Base-by-base conservation (phyloP, 331 rosid genomes). In the Spiraea crenata region DNA sequence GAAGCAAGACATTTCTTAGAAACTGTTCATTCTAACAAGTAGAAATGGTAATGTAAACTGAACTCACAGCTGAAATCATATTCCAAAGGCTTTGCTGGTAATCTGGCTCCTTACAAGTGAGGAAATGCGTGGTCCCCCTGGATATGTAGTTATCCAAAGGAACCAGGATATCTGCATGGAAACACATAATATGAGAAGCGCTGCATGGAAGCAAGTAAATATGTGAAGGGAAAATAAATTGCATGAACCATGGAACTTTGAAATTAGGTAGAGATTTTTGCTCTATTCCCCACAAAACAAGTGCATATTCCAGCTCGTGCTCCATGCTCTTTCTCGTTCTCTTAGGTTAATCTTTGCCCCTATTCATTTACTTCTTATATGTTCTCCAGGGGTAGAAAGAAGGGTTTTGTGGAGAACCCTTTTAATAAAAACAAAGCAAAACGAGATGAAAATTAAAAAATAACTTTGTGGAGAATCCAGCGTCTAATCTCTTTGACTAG, bases 61-160 rank as follows among this genome's bases (percentile, higher is more conserved):
- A 80, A 84, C 96, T 84, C 81, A 93, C 98, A 55, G 89, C 84
- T 42, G 96, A 90, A 81, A 93, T 84, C 93, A 88, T 88, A 77
- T 81, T 90, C 98, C 98, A 93, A 59, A 93, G 93, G 65, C 92
- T 82, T 81, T 90, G 92, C 72, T 88, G 98, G 85, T 90, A 93
- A 65, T 90, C 96, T 16, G 90, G 92, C 47, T 87, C 90, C 78
- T 88, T 93, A 84, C 86, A 90, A 61, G 92, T 13, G 48, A 93
- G 96, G 80, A 90, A 93, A 77, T 93, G 87, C 25, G 85, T 86
- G 63, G 98, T 86, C 59, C 96, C 98, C 76, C 98, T 87, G 44
- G 98, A 93, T 73, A 93, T 76, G 63, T 86, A 93, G 84, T 93
- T 93, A 87, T 90, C 98, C 89, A 93, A 75, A 67, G 98, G 98